Conservation (phyloP, 208 protist species). For the Trypanosomatidae sp. region DNA sequence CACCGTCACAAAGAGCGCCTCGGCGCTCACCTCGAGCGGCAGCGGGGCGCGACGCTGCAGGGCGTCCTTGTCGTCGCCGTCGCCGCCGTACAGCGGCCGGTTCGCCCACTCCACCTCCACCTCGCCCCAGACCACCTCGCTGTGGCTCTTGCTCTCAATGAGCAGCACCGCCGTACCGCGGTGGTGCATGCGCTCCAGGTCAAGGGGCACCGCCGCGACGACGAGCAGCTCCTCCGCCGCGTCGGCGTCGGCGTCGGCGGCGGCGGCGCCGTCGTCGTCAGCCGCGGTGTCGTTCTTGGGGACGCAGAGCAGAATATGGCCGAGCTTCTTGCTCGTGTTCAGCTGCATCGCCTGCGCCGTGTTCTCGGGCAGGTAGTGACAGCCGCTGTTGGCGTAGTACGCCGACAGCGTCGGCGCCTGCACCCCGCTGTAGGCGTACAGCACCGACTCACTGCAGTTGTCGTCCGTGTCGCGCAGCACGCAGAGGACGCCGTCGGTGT, state of each 20-base stretch:
- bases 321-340: conserved; percentile 77
- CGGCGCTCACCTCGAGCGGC: conserved; percentile 21
- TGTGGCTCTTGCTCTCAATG: conserved; percentile 78
- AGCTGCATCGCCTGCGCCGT: conserved; percentile 75
- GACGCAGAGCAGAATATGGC: conserved; percentile 77
- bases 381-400: conserved; percentile 68
- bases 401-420: conserved; percentile 55
- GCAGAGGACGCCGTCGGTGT: conserved; percentile 61
- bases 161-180: conserved; percentile 68
- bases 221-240: conserved; percentile 81
- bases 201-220: conserved; percentile 71
- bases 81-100: conserved; percentile 18
- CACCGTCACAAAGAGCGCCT: conserved; percentile 72
- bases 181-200: conserved; percentile 75
- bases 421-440: conserved; percentile 31
- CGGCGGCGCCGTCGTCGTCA: conserved; percentile 12
- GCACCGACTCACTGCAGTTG: conserved; percentile 76
- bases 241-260: too few relatives aligned
- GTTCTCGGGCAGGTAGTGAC: conserved; percentile 72
- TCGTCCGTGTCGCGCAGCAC: conserved; percentile 81
- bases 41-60: conserved; percentile 8
- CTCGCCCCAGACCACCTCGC: conserved; percentile 80
- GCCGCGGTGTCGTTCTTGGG: conserved; percentile 23
- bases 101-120: conserved; percentile 76
- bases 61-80: conserved; percentile 4